Evolutionary conservation across 164 flowering plant genomes (phyloP).

Genomic region (Magnolia sinica): DNA sequence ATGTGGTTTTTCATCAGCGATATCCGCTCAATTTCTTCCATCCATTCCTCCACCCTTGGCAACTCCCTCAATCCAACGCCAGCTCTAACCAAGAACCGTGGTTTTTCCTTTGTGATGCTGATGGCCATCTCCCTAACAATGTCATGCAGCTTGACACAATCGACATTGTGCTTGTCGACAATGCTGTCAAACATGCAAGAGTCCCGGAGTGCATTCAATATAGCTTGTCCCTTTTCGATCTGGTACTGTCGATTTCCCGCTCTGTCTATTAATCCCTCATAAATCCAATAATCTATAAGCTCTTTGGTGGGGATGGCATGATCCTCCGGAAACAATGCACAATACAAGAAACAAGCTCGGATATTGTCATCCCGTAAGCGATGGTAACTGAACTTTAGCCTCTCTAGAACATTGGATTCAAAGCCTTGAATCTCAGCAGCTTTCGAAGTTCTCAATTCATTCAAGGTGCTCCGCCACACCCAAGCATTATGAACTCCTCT

Average conservation of each 20-base stretch:
- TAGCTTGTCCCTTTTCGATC: not conserved
- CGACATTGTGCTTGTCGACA: not conserved
- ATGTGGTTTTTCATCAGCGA: not conserved
- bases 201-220: not conserved
- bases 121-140: not conserved
- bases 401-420: not conserved
- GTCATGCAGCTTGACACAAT: not conserved
- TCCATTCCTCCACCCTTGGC: not conserved
- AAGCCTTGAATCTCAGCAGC: not conserved
- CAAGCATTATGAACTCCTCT: not conserved
- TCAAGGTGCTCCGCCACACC: not conserved
- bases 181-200: not conserved
- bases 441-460: too few relatives aligned
- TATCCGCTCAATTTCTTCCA: not conserved
- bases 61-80: too few relatives aligned
- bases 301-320: not conserved
- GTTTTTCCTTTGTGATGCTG: not conserved
- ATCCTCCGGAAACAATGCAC: not conserved
- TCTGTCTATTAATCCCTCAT: not conserved
- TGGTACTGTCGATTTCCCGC: not conserved
- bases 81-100: not conserved
- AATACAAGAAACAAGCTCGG: not conserved
- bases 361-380: not conserved
- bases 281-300: not conserved
- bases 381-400: not conserved